A percentile compares a stretch with the other conserved stretches of the same genome.
These are phyloP conservation scores for Lathyrus tuberosus DNA, from an alignment of 306 rosid species.

Conservation along the genomic window DNA sequence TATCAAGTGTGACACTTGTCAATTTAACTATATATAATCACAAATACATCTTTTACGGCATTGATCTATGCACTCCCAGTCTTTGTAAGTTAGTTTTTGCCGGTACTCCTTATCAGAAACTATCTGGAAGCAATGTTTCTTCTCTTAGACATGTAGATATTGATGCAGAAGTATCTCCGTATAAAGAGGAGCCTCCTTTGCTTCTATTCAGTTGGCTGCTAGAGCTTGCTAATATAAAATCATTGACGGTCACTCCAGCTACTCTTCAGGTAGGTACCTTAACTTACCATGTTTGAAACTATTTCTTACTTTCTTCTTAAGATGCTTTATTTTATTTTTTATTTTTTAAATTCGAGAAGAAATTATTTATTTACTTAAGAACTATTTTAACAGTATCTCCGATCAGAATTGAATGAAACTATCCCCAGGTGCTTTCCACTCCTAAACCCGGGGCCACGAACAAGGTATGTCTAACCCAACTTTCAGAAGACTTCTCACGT, in stretches of 20 bases:
- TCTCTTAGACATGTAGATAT: slow-evolving; percentile 16
- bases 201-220: slow-evolving; percentile 4
- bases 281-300: not conserved
- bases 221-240: slow-evolving; percentile 12
- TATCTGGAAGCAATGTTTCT: slow-evolving; percentile 21
- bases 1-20: not conserved
- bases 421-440: no score
- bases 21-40: slow-evolving; percentile 10
- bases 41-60: not conserved
- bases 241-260: slow-evolving; percentile 2
- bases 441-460: no score
- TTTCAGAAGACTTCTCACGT: no score
- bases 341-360: no score
- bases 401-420: no score
- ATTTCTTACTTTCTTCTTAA: no score
- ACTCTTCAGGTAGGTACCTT: slow-evolving; percentile 39
- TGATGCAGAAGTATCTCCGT: not conserved
- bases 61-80: slow-evolving; percentile 22
- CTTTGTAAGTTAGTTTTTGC: not conserved
- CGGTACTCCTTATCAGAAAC: not conserved
- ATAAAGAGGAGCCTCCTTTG: no score
- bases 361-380: no score
- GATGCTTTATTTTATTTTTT: no score
- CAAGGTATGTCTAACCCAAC: no score
- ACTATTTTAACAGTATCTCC: no score